Conservation (phyloP, 2,329 filamentous ascomycete species). For the Alternaria rosae region DNA sequence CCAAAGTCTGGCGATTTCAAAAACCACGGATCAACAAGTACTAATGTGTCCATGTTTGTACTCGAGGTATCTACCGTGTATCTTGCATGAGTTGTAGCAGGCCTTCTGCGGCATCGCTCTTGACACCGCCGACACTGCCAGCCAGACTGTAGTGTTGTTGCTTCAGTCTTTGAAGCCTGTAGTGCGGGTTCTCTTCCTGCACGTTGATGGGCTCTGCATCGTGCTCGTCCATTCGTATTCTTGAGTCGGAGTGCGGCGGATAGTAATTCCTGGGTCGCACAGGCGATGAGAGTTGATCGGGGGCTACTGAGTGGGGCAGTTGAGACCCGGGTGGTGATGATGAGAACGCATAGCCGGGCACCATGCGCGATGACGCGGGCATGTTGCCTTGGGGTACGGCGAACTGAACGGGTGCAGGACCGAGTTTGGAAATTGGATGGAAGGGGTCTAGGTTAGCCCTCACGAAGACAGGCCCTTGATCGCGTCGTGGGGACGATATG, state of each 20-base stretch:
- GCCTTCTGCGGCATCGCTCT: constrained; percentile 61
- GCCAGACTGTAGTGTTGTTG: constrained; percentile 36
- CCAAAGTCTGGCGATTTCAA: background rate
- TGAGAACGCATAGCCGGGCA: constrained; percentile 35
- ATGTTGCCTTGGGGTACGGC: constrained; percentile 36
- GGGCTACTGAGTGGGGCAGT: constrained; percentile 28
- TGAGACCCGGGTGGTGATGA: constrained; percentile 36
- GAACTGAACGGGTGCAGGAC: constrained; percentile 50
- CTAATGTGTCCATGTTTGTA: background rate
- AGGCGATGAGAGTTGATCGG: constrained; percentile 33
- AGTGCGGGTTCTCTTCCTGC: constrained; percentile 26
- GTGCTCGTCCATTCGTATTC: constrained; percentile 18
- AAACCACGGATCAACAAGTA: background rate
- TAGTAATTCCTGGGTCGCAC: constrained; percentile 15
- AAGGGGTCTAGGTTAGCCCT: constrained; percentile 43
- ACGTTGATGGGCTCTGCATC: constrained; percentile 26
- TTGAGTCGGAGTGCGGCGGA: constrained; percentile 21
- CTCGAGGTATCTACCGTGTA: constrained; percentile 22
- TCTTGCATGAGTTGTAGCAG: constrained; percentile 58
- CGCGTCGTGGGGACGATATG: constrained; percentile 36
- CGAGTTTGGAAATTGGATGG: constrained; percentile 39
- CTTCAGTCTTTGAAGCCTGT: constrained; percentile 35
- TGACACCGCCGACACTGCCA: constrained; percentile 56
- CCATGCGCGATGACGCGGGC: constrained; percentile 49
- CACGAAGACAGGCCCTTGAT: constrained; percentile 33